Conservation (phyloP, 2,329 filamentous ascomycete genomes). For the Pseudohalonectria lignicola region DNA sequence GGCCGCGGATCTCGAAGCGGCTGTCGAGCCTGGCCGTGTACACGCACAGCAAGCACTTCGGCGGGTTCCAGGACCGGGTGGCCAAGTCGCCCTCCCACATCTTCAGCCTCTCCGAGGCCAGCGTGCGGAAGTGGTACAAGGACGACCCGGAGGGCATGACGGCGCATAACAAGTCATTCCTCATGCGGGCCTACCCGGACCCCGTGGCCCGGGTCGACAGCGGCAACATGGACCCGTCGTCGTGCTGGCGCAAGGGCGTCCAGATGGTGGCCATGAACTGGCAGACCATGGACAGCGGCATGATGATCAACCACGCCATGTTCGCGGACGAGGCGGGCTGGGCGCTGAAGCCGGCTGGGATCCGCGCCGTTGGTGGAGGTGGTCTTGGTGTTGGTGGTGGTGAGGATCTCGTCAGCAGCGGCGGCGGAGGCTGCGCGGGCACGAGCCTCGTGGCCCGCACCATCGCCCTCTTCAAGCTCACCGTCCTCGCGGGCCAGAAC, state of each 20-base stretch:
- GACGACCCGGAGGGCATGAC: conserved; percentile 68
- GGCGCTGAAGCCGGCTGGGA: conserved; percentile 73
- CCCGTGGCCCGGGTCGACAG: conserved; percentile 63
- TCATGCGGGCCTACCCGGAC: conserved; percentile 89
- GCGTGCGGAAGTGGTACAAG: conserved; percentile 46
- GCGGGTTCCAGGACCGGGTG: conserved; percentile 54
- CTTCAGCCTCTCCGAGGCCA: conserved; percentile 80
- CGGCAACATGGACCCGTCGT: conserved; percentile 87
- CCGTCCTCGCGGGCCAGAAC: conserved; percentile 65
- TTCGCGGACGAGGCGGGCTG: conserved; percentile 79
- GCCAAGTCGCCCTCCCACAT: conserved; percentile 55
- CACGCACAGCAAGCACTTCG: conserved; percentile 76
- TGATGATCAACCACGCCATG: conserved; percentile 97
- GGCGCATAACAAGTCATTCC: conserved; percentile 73
- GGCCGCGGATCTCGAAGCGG: conserved; percentile 50
- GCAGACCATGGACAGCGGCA: conserved; percentile 87
- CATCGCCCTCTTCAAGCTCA: conserved; percentile 55
- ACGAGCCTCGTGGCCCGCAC: conserved; percentile 33
- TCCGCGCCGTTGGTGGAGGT: conserved; percentile 46
- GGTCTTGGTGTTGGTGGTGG: too few relatives aligned
- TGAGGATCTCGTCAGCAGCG: conserved; percentile 25
- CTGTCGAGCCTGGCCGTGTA: conserved; percentile 73
- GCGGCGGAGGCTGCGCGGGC: conserved; percentile 30
- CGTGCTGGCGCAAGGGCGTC: conserved; percentile 86
- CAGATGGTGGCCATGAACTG: conserved; percentile 98